Evolutionary conservation across 2,329 filamentous ascomycete genomes (phyloP), one percentile per base, ranked within the genome.

Genomic region (Aspergillus piperis): DNA sequence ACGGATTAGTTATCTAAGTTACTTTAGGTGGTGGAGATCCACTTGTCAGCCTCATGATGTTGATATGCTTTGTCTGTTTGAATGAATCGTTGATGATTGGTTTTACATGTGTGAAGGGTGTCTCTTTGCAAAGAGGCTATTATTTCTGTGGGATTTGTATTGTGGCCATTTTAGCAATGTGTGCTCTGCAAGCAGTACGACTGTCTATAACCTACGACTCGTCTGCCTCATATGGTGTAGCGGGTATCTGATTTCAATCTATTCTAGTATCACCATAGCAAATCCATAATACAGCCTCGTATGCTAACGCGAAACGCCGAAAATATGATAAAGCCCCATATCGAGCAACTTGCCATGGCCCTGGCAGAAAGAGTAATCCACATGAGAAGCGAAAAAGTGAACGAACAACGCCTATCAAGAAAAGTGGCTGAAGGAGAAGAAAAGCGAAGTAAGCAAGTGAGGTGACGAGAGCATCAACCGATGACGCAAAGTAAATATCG

Each of bases 341-440:
- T 15, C 8, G 44, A 54, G 25, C 44, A 57, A 1, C 36, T 41
- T 41, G 27, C 21, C 25, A 38, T 21, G 19, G 30, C 19, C 32
- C 41, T 25, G 25, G 2, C 15, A 38, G 44, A 27, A 39, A 23
- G 19, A 41, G 51, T 11, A 21, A 54, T 41, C 42, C 42, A 55
- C 19, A 32, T 13, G 10, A 55, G 44, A 11, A 41, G 19, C 48
- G 58, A 50, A 62, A 49, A 27, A 27, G 25, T 8, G 25, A 27
- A 27, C 25, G 25, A 19, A 23, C 21, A 67, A 65, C 62, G 65
- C 66, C 63, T 30, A 32, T 38, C 53, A 38, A 32, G 51, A 55
- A 47, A 23, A 8, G 13, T 19, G 41, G 6, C n/a, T 11, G 6
- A 21, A 44, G 19, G 17, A 44, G 10, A 3, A 21, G 13, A 11